Evolutionary conservation across 495 filamentous ascomycete species (phyloP).

Genomic region (Annulohypoxylon maeteangense): DNA sequence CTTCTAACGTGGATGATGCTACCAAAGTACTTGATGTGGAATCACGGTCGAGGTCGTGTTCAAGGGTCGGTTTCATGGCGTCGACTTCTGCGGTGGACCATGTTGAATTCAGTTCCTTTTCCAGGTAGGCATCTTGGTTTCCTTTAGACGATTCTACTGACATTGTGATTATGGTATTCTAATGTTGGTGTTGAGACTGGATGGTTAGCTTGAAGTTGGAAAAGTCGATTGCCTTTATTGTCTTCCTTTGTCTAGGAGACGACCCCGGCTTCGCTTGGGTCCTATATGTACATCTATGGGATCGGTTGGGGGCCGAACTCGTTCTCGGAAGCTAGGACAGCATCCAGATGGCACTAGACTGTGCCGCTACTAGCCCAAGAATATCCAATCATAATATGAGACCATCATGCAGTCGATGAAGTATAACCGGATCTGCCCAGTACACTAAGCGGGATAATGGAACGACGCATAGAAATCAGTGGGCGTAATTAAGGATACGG

Average conservation of each 20-base stretch:
- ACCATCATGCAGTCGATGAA: slow-evolving; percentile 16
- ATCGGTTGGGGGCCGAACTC: slow-evolving; percentile 11
- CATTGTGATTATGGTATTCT: slow-evolving; percentile 17
- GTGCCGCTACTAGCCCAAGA: slow-evolving; percentile 19
- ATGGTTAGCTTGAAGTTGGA: not conserved
- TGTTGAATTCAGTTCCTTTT: slow-evolving; percentile 1
- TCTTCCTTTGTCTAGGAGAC: slow-evolving; percentile 10
- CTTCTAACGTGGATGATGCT: not conserved
- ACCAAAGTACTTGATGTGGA: slow-evolving; percentile 7
- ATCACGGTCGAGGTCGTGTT: not conserved
- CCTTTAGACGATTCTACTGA: slow-evolving; percentile 9
- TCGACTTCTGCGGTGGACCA: slow-evolving; percentile 7
- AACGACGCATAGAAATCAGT: not conserved
- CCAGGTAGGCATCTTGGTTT: slow-evolving; percentile 7
- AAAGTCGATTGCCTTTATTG: slow-evolving; percentile 7
- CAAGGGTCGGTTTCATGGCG: not conserved
- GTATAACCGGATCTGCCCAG: slow-evolving; percentile 16
- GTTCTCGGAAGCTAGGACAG: slow-evolving; percentile 2
- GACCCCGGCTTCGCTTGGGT: not conserved
- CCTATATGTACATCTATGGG: slow-evolving; percentile 19
- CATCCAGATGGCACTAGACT: slow-evolving; percentile 16
- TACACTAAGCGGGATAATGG: not conserved
- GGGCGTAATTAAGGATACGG: not conserved
- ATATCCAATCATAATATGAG: slow-evolving; percentile 27
- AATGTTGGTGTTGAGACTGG: not conserved